Base-by-base conservation (phyloP, 257 asterid genomes). In the Rehmannia glutinosa region DNA sequence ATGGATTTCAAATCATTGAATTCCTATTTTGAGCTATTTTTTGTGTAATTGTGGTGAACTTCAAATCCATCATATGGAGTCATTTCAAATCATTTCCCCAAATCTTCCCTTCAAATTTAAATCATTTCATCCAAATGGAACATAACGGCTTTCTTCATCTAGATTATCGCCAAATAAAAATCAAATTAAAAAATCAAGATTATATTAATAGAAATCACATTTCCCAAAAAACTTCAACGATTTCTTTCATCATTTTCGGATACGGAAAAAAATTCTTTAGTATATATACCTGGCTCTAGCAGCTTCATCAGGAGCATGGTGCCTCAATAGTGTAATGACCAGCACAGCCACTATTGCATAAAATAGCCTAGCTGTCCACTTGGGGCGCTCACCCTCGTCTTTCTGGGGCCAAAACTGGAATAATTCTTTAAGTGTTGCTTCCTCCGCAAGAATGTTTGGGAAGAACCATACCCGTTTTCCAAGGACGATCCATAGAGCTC, bases 221-320 rank as follows among this genome's bases (percentile, higher is more conserved):
- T 61, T 30, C 5, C 8, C 3, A 53, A 25, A 7, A 0, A 3
- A 42, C 2, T 62, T 13, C 51, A 38, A 20, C n/a, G 62, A 43
- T 39, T 20, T 23, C 32, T 50, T 60, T 25, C 4, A 10, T 66
- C 20, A 15, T 42, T 30, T 15, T 33, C 38, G 21, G 24, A 45
- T 64, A 25, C 15, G 33, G 51, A 42, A 33, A 20, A 32, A 27
- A n/a, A 27, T n/a, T n/a, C n/a, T n/a, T n/a, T n/a, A n/a, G n/a
- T n/a, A n/a, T n/a, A 20, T 69, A 49, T 78, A 94, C 99, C 99
- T 87, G 79, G 97, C 97, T 79, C 99, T 80, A 51, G 99, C 97
- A 64, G 99, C 99, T 85, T 94, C 99, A 66, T 94, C 99, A 27
- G 99, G 99, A 47, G 99, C 99, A 74, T 94, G 99, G 79, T 94